Conservation (phyloP, 73 alveolate genomes). For the Paramecium bursaria region DNA sequence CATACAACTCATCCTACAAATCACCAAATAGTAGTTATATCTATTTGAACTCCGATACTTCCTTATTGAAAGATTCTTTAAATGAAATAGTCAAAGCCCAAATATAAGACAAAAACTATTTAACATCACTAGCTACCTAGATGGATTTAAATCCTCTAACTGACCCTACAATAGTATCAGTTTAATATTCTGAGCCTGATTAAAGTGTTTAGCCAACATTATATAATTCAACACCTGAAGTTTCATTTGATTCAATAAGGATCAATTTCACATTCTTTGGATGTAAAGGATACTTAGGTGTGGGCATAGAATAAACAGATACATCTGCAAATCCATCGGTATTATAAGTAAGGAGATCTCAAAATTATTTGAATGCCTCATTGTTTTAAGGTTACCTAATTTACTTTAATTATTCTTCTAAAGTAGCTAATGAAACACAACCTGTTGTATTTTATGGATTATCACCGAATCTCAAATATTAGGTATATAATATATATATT, state of each 20-base stretch:
- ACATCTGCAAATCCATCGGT: slow-evolving; percentile 23
- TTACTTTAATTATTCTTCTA: slow-evolving; percentile 30
- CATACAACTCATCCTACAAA: slow-evolving; percentile 1
- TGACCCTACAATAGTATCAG: slow-evolving; percentile 17
- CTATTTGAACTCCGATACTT: slow-evolving; percentile 16
- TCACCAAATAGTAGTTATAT: too few species aligned
- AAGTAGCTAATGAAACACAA: slow-evolving; percentile 16
- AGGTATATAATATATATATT: not conserved
- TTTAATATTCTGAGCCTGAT: slow-evolving; percentile 17
- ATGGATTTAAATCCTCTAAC: slow-evolving; percentile 21
- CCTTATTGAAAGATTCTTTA: slow-evolving; percentile 14
- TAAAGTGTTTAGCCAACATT: not conserved
- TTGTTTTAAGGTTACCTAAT: slow-evolving; percentile 20
- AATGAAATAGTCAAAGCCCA: not conserved
- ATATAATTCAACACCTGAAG: slow-evolving; percentile 11
- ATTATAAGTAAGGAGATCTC: not conserved
- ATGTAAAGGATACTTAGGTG: slow-evolving; percentile 35
- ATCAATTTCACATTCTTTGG: slow-evolving; percentile 29
- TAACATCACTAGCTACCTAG: not conserved
- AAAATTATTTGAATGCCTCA: slow-evolving; percentile 9
- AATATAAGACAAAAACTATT: not conserved
- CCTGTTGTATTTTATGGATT: not conserved
- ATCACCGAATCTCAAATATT: slow-evolving; percentile 27
- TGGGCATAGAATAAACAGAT: slow-evolving; percentile 42
- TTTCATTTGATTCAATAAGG: not conserved